Evolutionary conservation across 768 basidiomycete species (phyloP), one percentile per base, ranked within the genome.

Genomic region (Macrolepiota fuliginosa): DNA sequence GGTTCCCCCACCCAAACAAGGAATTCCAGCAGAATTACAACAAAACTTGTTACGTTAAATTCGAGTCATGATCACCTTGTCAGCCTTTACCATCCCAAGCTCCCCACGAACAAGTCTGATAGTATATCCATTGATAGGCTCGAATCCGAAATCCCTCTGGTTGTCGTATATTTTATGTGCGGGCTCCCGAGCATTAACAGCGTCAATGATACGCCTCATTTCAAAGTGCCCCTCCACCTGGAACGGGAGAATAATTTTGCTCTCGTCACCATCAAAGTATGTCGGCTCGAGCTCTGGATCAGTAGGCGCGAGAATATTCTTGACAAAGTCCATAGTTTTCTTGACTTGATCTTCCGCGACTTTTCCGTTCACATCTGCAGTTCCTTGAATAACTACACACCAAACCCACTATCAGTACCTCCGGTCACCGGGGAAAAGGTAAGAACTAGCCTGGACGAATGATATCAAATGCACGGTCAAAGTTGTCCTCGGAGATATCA

Each of bases 381-480:
- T 45, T 15, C 70, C 70, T 42, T 66, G 63, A 57, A 71, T 71
- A 45, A 71, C 70, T 71, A 49, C 49, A n/a, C 0, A 42, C 7
- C 4, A 22, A n/a, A 36, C 3, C 29, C 7, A 17, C 27, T 54
- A 53, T 35, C 36, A 52, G 37, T 37, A 46, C 29, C 13, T 24
- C 58, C 3, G n/a, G 35, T 52, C 19, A 25, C 17, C 19, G 35
- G 49, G 53, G 62, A 7, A 29, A 37, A 17, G 17, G 27, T 45
- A 40, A 40, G 9, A 15, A 62, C 74, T 29, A 47, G 79, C 80
- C 74, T 19, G 79, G 80, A 13, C 80, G 66, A 60, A 84, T 72
- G 63, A 76, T 71, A 24, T 75, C 71, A 65, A 84, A 84, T 3
- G 82, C 81, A 40, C 73, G 68, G 66, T 84, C 83, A 62, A 81